Percentiles rank a stretch among this genome's conserved stretches.
These are phyloP conservation scores for Symmetrospora coprosmae DNA, from an alignment of 768 basidiomycete genomes.

Conservation along the genomic window DNA sequence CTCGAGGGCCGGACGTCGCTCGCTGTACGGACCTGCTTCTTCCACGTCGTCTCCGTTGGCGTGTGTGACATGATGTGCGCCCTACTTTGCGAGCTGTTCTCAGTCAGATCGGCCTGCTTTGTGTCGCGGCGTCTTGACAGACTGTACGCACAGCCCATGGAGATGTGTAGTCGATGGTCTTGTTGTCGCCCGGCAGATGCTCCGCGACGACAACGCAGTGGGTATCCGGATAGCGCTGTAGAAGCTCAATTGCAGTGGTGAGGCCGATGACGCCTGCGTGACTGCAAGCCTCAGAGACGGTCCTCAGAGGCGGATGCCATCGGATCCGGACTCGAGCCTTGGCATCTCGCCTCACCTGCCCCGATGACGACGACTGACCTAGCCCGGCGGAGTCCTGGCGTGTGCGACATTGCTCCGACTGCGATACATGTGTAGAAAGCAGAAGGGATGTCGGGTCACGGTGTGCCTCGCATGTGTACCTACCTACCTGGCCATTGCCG, in stretches of 20 bases:
- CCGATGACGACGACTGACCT: too few relatives aligned
- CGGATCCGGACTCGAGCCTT: too few relatives aligned
- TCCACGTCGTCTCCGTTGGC: neutral
- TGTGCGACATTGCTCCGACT: too few relatives aligned
- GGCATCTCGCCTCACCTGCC: too few relatives aligned
- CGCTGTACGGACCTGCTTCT: neutral
- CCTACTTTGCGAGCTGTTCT: neutral
- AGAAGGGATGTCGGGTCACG: too few relatives aligned
- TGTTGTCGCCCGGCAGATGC: slow-evolving; percentile 34
- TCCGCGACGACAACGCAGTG: slow-evolving; percentile 35
- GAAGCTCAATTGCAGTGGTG: slow-evolving; percentile 35
- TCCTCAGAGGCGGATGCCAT: too few relatives aligned
- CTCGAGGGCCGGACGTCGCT: too few relatives aligned
- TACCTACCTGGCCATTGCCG: too few relatives aligned
- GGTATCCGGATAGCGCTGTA: slow-evolving; percentile 26
- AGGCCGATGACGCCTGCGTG: slow-evolving; percentile 36
- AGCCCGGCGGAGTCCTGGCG: too few relatives aligned
- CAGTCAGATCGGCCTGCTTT: neutral
- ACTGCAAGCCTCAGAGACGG: too few relatives aligned
- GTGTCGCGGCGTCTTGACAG: neutral
- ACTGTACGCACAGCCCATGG: slow-evolving; percentile 14
- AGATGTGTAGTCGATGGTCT: slow-evolving; percentile 16
- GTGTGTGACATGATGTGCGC: slow-evolving; percentile 20
- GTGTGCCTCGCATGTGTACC: too few relatives aligned
- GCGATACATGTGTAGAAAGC: too few relatives aligned